Percentiles rank a stretch among this genome's conserved stretches.
phyloP scores from a whole-genome alignment of 768 basidiomycete species.

The Boletellus ananiceps region DNA sequence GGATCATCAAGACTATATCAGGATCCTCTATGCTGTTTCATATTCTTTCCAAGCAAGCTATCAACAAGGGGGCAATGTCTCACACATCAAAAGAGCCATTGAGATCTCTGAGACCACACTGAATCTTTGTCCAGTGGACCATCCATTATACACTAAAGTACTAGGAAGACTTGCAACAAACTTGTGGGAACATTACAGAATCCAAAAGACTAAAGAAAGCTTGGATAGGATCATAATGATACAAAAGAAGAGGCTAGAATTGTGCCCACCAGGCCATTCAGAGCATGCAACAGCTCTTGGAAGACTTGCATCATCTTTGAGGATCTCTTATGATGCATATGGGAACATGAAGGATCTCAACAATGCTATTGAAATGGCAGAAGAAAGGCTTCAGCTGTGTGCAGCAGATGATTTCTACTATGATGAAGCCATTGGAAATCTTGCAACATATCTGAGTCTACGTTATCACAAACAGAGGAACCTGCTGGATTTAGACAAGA shows the following conservation, averaged over 20 bases:
- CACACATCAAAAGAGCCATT: too few species aligned
- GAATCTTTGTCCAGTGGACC: not conserved
- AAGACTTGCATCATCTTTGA: not conserved
- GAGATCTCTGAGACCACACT: too few species aligned
- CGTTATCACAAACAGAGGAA: too few species aligned
- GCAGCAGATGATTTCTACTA: not conserved
- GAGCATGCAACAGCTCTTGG: not conserved
- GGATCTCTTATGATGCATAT: not conserved
- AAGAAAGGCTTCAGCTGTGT: not conserved
- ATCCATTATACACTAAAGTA: not conserved
- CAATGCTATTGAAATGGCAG: not conserved
- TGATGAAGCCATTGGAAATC: not conserved
- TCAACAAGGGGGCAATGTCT: too few species aligned
- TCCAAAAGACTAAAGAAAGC: not conserved
- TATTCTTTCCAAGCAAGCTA: too few species aligned
- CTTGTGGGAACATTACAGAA: not conserved
- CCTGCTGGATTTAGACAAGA: not conserved
- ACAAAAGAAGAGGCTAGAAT: not conserved
- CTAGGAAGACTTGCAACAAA: not conserved
- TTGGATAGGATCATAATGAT: not conserved
- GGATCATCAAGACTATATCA: too few species aligned
- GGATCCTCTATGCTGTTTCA: too few species aligned
- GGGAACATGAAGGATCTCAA: not conserved
- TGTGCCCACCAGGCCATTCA: not conserved
- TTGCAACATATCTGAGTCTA: too few species aligned